A percentile compares a stretch with the other conserved stretches of the same genome.
Conservation (phyloP, 2,329 filamentous ascomycete species). For the Dryadomyces sulphureus region DNA sequence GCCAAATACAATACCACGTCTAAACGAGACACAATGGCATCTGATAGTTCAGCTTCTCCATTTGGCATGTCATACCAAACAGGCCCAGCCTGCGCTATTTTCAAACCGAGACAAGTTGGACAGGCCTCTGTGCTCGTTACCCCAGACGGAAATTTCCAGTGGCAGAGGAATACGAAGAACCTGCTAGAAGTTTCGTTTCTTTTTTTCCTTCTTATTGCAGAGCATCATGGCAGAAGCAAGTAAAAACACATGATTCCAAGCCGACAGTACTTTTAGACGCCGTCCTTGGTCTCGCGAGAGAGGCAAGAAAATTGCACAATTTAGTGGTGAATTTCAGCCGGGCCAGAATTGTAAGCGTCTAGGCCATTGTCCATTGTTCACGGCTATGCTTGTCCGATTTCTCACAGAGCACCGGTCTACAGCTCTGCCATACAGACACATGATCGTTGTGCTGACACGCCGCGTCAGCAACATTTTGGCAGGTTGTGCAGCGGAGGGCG, state of each 20-base stretch:
- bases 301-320: background rate
- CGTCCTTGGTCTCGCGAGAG: no score
- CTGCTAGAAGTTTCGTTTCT: no score
- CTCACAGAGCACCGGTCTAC: no score
- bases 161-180: no score
- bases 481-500: no score
- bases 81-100: background rate
- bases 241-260: background rate
- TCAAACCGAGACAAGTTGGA: background rate
- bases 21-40: background rate
- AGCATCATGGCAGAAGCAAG: background rate
- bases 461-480: background rate
- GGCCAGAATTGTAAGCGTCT: no score
- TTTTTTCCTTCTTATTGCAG: no score
- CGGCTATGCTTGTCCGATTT: no score
- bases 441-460: background rate
- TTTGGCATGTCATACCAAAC: background rate
- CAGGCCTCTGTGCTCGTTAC: background rate
- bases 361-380: no score
- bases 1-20: no score
- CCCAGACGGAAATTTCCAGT: background rate
- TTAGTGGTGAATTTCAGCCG: background rate
- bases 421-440: no score
- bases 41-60: background rate
- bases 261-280: background rate